These are phyloP conservation scores for Lactifluus pinguis DNA, from an alignment of 768 basidiomycete species.

Conservation along the genomic window DNA sequence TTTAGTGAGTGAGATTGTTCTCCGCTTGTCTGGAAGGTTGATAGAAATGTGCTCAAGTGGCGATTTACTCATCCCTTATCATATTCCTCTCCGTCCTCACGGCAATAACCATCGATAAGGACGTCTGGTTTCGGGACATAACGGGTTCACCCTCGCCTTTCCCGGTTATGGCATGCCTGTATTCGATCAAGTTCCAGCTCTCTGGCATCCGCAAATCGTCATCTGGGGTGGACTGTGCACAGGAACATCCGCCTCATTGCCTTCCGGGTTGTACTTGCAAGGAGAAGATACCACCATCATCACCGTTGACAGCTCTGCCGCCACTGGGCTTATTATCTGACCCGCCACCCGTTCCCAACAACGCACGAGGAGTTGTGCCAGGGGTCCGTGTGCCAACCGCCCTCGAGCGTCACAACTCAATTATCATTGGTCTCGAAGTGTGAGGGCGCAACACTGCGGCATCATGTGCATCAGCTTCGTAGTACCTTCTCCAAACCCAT, in stretches of 20 bases:
- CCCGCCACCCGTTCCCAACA: neutral
- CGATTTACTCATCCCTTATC: constrained; percentile 10
- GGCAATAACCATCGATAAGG: constrained; percentile 15
- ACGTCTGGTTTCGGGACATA: constrained; percentile 20
- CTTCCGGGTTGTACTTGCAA: constrained; percentile 16
- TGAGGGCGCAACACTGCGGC: neutral
- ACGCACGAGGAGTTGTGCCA: constrained; percentile 5
- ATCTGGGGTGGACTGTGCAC: neutral
- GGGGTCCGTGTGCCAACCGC: constrained; percentile 18
- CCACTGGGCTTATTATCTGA: constrained; percentile 3
- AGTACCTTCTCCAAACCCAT: neutral
- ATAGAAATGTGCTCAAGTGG: constrained; percentile 1
- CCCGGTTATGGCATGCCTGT: constrained; percentile 7
- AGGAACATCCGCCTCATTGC: constrained; percentile 5
- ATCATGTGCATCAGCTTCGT: neutral
- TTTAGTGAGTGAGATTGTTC: constrained; percentile 6
- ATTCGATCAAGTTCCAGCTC: constrained; percentile 5
- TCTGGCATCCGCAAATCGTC: neutral
- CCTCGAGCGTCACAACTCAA: constrained; percentile 18
- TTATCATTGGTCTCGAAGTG: constrained; percentile 16
- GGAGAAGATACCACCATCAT: constrained; percentile 16
- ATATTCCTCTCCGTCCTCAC: constrained; percentile 8
- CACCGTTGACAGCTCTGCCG: constrained; percentile 11
- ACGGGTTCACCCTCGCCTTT: constrained; percentile 19
- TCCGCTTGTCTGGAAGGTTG: neutral